Evolutionary conservation across 768 basidiomycete species (phyloP).

Genomic region (Collybiopsis confluens): DNA sequence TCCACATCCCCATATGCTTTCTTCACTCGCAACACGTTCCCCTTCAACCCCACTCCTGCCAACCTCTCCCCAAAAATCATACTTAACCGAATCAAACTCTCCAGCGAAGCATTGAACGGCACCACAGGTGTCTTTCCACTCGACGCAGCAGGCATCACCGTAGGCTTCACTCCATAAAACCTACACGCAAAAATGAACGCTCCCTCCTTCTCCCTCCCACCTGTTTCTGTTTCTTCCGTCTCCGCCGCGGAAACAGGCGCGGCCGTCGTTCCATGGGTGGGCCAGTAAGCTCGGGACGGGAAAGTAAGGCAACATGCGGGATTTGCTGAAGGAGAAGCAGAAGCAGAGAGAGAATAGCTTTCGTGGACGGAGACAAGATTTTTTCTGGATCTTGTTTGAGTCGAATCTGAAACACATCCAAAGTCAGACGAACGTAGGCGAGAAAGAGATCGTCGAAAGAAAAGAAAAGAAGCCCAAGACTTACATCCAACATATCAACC

Average conservation of each 20-base stretch:
- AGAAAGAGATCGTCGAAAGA: no score
- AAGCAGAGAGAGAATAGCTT: slow-evolving; percentile 43
- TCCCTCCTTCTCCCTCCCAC: slow-evolving; percentile 25
- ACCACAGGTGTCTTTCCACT: slow-evolving; percentile 29
- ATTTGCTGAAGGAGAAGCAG: slow-evolving; percentile 51
- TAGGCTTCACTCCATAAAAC: slow-evolving; percentile 52
- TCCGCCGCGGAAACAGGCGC: no score
- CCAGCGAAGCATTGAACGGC: slow-evolving; percentile 57
- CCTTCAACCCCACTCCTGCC: slow-evolving; percentile 15
- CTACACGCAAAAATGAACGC: slow-evolving; percentile 55
- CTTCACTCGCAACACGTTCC: no score
- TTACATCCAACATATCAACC: slow-evolving; percentile 61
- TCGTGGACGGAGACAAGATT: slow-evolving; percentile 29
- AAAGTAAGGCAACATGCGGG: slow-evolving; percentile 43
- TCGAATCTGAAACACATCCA: slow-evolving; percentile 24
- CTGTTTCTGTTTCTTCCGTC: slow-evolving; percentile 23
- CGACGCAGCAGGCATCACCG: no score
- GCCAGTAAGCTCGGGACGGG: slow-evolving; percentile 45
- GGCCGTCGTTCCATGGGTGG: no score
- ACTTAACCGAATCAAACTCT: slow-evolving; percentile 48
- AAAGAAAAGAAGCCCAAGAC: no score
- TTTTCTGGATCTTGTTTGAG: slow-evolving; percentile 32
- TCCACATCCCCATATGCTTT: no score
- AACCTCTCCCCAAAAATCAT: slow-evolving; percentile 37
- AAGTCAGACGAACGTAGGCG: no score